Base-by-base conservation (phyloP, 2,329 filamentous ascomycete genomes). In the Fusarium nisikadoi region DNA sequence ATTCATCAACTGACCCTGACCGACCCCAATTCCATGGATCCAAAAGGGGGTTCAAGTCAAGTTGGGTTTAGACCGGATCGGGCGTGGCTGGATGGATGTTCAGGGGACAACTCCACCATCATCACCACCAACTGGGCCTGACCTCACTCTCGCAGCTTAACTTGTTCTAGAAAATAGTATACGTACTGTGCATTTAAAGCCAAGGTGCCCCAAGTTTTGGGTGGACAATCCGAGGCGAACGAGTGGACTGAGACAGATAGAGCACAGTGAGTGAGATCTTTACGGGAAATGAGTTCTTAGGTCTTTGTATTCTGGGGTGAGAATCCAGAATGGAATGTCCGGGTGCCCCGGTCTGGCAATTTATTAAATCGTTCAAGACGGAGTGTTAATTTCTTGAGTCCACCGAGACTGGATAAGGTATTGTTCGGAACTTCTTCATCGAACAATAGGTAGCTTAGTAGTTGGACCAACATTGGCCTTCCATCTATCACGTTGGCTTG, bases 1-100 rank as follows among this genome's bases (percentile, higher is more conserved):
- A 57, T 59, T 65, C 61, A 54, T 60, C 62, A 43, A 63, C 43
- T 50, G 64, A 60, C 47, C 46, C 54, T 43, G 52, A 65, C 38
- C 41, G 61, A 60, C 57, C 61, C 45, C 62, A 65, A 66, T 66
- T 66, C 63, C 50, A 65, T 33, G 41, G 54, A 35, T 68, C 70
- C 68, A 61, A 77, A 77, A 75, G 75, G 75, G 75, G 72, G 72
- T 74, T 76, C 65, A 75, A 58, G 65, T 67, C 66, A 72, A 61
- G 65, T 56, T 74, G 64, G 54, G 57, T 62, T 71, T 65, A 71
- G 62, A 62, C 60, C 67, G 62, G 54, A 76, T 76, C 71, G 62
- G 62, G 62, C 14, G 54, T 56, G 31, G 53, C 35, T 35, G 36
- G 41, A 35, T 35, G 53, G 53, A 56, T 47, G 57, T 68, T 71